These are phyloP conservation scores for Apostasia ramifera DNA, from an alignment of 106 monocot genomes.

Conservation along the genomic window DNA sequence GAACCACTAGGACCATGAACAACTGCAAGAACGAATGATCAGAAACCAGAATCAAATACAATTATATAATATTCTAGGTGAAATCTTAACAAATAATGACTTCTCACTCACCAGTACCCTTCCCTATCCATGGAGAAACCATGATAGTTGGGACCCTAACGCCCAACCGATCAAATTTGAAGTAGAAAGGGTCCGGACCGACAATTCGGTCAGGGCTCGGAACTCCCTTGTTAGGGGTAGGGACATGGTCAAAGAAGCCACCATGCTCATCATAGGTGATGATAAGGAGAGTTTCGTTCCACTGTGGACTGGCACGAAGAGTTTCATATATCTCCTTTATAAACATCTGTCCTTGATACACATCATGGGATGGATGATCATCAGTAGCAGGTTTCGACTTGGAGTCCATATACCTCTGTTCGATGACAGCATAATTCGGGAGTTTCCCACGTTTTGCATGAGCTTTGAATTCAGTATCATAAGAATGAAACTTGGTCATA, in stretches of 20 bases:
- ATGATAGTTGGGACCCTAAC: conserved; percentile 19
- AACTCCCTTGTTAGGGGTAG: conserved; percentile 51
- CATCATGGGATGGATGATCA: conserved; percentile 81
- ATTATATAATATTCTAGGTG: too few relatives aligned
- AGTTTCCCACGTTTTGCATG: conserved; percentile 36
- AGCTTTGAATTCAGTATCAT: conserved; percentile 30
- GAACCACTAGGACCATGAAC: conserved; percentile 71
- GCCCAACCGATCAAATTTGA: conserved; percentile 42
- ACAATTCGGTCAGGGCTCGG: conserved; percentile 67
- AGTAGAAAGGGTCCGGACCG: conserved; percentile 49
- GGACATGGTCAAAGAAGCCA: conserved; percentile 68
- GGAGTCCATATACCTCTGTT: conserved; percentile 66
- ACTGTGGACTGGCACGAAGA: conserved; percentile 62
- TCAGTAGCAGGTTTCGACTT: conserved; percentile 55
- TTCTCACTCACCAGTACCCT: conserved; percentile 51
- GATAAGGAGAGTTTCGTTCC: conserved; percentile 58
- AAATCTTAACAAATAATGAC: too few relatives aligned
- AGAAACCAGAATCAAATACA: too few relatives aligned
- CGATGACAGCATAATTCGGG: conserved; percentile 77
- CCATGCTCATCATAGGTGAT: conserved; percentile 86
- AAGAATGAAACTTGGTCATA: conserved; percentile 23
- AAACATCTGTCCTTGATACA: conserved; percentile 77
- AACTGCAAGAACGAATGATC: conserved; percentile 23
- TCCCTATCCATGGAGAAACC: conserved; percentile 83
- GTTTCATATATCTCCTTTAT: conserved; percentile 69